A percentile compares a stretch with the other conserved stretches of the same genome.
Evolutionary conservation across 345 rosid species (phyloP).

Genomic region (Sisymbrium altissimum): DNA sequence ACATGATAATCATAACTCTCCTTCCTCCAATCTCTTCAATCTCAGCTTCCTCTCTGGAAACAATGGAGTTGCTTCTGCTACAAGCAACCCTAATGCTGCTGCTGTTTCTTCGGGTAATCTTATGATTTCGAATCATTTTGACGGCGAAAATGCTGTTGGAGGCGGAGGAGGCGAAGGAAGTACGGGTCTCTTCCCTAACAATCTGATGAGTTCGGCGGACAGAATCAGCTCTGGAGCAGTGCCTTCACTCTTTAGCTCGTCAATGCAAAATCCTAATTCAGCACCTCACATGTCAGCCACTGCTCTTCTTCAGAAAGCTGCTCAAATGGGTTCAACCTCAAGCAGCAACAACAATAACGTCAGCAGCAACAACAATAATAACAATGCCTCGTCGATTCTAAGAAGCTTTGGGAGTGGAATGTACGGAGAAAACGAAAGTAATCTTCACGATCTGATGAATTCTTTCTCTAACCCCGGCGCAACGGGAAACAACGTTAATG

Average conservation of each 20-base stretch:
- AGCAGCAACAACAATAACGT: constrained; percentile 36
- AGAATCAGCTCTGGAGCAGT: constrained; percentile 44
- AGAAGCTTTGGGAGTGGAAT: constrained; percentile 47
- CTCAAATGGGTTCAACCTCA: constrained; percentile 71
- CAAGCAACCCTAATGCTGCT: constrained; percentile 33
- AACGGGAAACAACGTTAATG: constrained; percentile 33
- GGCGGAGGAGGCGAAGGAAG: constrained; percentile 35
- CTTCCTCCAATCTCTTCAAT: constrained; percentile 45
- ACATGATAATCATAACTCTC: constrained; percentile 32
- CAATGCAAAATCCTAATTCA: constrained; percentile 45
- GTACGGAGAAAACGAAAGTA: constrained; percentile 52
- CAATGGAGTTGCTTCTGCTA: constrained; percentile 33
- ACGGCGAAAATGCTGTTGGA: constrained; percentile 33
- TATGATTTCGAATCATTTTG: constrained; percentile 41
- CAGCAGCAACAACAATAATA: constrained; percentile 31
- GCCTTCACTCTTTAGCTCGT: constrained; percentile 51
- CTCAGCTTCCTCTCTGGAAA: constrained; percentile 50
- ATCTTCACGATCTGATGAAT: constrained; percentile 57
- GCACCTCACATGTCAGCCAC: constrained; percentile 71
- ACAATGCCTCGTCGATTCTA: constrained; percentile 46
- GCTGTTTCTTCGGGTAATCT: constrained; percentile 36
- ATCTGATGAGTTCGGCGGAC: constrained; percentile 36
- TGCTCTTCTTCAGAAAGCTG: constrained; percentile 78
- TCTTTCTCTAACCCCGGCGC: constrained; percentile 42
- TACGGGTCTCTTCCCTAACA: constrained; percentile 41